Evolutionary conservation across 2,329 filamentous ascomycete genomes (phyloP).

Genomic region (Leptographium lundbergii): DNA sequence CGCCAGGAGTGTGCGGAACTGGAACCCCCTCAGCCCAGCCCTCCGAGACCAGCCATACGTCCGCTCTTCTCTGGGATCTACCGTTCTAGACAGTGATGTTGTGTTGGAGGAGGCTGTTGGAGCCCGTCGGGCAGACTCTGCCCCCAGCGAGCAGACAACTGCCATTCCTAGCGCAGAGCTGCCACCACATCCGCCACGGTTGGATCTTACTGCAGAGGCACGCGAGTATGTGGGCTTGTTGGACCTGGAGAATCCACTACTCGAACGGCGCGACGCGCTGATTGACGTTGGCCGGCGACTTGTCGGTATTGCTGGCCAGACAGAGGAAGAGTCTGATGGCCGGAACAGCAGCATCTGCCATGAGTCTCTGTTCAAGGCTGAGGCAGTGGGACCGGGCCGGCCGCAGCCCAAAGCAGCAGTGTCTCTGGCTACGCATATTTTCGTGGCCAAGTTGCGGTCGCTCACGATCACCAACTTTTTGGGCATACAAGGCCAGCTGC

Average conservation of each 20-base stretch:
- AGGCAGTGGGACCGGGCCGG: neutral
- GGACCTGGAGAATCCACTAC: neutral
- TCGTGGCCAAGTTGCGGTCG: slow-evolving; percentile 15
- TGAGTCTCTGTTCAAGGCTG: neutral
- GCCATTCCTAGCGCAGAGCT: too few species aligned
- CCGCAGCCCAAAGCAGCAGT: neutral
- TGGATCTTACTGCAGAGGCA: neutral
- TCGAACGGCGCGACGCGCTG: neutral
- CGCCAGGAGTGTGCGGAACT: slow-evolving; percentile 17
- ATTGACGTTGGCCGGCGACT: neutral
- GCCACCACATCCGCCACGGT: neutral
- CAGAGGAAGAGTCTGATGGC: neutral
- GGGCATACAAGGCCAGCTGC: slow-evolving; percentile 17
- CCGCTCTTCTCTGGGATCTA: neutral
- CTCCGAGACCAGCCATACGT: slow-evolving; percentile 2
- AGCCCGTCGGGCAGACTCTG: neutral
- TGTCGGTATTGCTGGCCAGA: neutral
- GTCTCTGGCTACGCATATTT: slow-evolving; percentile 6
- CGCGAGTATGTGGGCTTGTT: neutral
- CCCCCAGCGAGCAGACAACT: neutral
- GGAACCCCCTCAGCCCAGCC: slow-evolving; percentile 11
- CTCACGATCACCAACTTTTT: slow-evolving; percentile 22
- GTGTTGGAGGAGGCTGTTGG: neutral
- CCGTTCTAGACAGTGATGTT: neutral
- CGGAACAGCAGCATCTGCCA: neutral